Evolutionary conservation across 805 yeast genomes (phyloP), one percentile per base, ranked within the genome.

Genomic region (Starmerella floris): DNA sequence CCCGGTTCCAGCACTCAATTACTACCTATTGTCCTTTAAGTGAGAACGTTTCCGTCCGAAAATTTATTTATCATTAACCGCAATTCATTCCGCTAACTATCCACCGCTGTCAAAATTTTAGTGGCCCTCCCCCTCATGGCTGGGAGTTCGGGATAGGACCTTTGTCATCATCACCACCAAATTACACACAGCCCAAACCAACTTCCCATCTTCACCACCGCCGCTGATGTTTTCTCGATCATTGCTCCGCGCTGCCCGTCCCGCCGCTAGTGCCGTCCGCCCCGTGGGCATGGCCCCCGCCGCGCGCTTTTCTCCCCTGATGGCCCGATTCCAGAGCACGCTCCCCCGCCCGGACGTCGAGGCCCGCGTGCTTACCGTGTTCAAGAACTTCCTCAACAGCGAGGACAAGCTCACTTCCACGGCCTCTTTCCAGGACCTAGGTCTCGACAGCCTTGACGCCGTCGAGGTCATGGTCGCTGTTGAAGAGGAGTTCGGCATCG

Each of bases 391-490:
- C 53, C 46, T 50, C 35, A 44, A 42, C 46, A 44, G 48, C 45
- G 46, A 50, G 33, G 48, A 52, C 40, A 53, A 63, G 58, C 56
- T 69, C 43, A 56, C 65, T 13, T 56, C 66, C 31, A 56, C 59
- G 42, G 60, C 70, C 31, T 55, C 62, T 28, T 61, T 69, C 51
- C 57, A 57, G 41, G 94, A 83, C 57, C 72, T 83, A 53, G 88
- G 87, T n/a, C 73, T 83, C 60, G 98, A 88, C 64, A 83, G 95
- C 9, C 72, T 88, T 53, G 98, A 88, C 59, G 81, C 91, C 50
- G 95, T 88, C 49, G 98, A 88, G 68, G 87, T 91, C 43, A 73
- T 91, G 56, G 94, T 91, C 63, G 95, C 95, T 44, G 79, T 88
- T 58, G 98, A 88, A 70, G 95, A 87, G 70, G 87, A 79, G 62